Evolutionary conservation across 2,329 filamentous ascomycete genomes (phyloP), one percentile per base, ranked within the genome.

Genomic region (Talaromyces marneffei): DNA sequence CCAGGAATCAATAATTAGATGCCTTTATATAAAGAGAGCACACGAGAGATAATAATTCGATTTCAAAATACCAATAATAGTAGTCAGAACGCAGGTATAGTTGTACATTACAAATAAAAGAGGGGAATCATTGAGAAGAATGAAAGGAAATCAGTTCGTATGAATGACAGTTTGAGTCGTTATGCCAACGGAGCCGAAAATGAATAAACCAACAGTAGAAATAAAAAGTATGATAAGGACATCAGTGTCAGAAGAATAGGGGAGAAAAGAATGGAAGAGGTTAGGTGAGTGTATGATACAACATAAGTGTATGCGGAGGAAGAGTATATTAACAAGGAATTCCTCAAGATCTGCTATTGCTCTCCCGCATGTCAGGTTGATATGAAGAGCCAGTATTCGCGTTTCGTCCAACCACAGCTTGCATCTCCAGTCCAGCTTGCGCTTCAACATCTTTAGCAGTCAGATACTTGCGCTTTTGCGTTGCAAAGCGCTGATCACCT

Each of bases 401-500:
- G 44, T 57, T 65, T 53, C 68, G 65, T 59, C 57, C 44, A 35
- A 89, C 84, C 64, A 82, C 52, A 29, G 52, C 78, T 70, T 91
- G 86, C 87, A 96, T 88, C 74, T 95, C 91, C 69, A 93, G 80
- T 65, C 80, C 78, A 68, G 80, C 75, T 73, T 85, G 78, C 72
- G 82, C 72, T 68, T 82, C 75, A 46, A 76, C 69, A 66, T 82
- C 70, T 57, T 78, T 79, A 27, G 79, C 77, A 9, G 52, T 40
- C 16, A 77, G 76, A 65, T 79, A 78, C 67, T 82, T 83, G 63
- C 79, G 79, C 70, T 79, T 84, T 64, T 82, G 79, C 59, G 79
- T 75, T 7, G 88, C 90, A 63, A 97, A 86, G 27, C 94, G 85
- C 76, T 96, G 90, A 73, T 97, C 94, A 6, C 94, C 94, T 64